Conservation (phyloP, 352 stramenopile species). For the Phytopythium boreale region DNA sequence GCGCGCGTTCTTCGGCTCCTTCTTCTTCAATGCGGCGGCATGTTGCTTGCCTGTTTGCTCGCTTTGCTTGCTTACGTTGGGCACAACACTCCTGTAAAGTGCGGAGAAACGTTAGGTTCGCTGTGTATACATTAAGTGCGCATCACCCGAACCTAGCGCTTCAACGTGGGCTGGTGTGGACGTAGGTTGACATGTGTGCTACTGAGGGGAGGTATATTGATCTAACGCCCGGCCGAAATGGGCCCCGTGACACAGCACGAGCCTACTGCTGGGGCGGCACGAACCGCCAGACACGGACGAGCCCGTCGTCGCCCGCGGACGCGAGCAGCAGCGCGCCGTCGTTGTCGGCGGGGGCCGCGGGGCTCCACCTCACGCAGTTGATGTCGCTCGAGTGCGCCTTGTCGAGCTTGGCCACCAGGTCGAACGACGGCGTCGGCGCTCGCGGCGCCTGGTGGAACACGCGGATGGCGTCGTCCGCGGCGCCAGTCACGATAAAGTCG, state of each 20-base stretch:
- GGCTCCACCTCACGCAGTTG: slow-evolving; percentile 82
- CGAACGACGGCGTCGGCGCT: slow-evolving; percentile 33
- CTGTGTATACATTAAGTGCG: neutral
- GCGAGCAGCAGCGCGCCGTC: slow-evolving; percentile 47
- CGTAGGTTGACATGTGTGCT: neutral
- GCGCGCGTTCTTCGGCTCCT: slow-evolving; percentile 13
- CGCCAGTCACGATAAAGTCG: slow-evolving; percentile 87
- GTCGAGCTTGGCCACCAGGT: slow-evolving; percentile 60
- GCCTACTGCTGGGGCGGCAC: slow-evolving; percentile 19
- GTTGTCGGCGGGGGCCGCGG: slow-evolving; percentile 18
- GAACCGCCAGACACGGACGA: slow-evolving; percentile 73
- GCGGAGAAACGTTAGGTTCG: neutral
- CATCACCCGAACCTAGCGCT: neutral
- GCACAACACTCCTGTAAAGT: neutral
- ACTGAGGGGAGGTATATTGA: neutral
- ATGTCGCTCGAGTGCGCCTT: slow-evolving; percentile 68
- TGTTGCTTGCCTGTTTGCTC: neutral
- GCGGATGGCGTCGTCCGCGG: slow-evolving; percentile 90
- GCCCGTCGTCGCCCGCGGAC: slow-evolving; percentile 57
- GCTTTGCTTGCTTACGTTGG: neutral
- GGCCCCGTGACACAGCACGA: neutral
- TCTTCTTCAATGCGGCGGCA: slow-evolving; percentile 10
- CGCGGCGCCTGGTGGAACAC: slow-evolving; percentile 70
- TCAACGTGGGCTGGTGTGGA: neutral
- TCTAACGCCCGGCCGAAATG: neutral